A percentile compares a stretch with the other conserved stretches of the same genome.
Evolutionary conservation across 371 early-diverging fungal species (phyloP).

Genomic region (Lichtheimia hyalospora): DNA sequence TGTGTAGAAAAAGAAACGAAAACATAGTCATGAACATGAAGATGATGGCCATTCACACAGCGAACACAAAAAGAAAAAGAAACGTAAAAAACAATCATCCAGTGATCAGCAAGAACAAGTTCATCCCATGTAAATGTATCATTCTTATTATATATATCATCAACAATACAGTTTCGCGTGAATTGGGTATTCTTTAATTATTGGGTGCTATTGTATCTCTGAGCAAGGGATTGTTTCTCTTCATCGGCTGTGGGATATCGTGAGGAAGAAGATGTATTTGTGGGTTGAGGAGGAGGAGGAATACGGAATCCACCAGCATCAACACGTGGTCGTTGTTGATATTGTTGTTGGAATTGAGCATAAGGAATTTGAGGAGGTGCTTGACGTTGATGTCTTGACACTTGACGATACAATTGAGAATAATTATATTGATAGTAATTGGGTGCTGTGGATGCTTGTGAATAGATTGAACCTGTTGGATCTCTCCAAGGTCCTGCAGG

Average conservation of each 20-base stretch:
- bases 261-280: not conserved
- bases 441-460: constrained; percentile 9
- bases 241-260: constrained; percentile 20
- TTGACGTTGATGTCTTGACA: constrained; percentile 29
- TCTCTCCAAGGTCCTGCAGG: constrained; percentile 5
- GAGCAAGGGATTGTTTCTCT: constrained; percentile 18
- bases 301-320: constrained; percentile 50
- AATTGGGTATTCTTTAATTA: no score
- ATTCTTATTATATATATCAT: constrained; percentile 1
- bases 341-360: constrained; percentile 42
- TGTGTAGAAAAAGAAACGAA: constrained; percentile 65
- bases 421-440: constrained; percentile 28
- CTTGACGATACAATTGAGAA: constrained; percentile 42
- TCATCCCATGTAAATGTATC: not conserved
- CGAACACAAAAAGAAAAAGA: constrained; percentile 63
- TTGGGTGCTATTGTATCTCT: constrained; percentile 13
- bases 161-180: not conserved
- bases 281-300: constrained; percentile 11
- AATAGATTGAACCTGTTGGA: constrained; percentile 10
- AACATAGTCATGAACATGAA: constrained; percentile 60
- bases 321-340: constrained; percentile 20
- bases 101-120: not conserved
- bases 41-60: constrained; percentile 53
- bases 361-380: constrained; percentile 34
- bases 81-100: constrained; percentile 37